Percentiles rank a stretch among this genome's conserved stretches.
Conservation (phyloP, 306 rosid genomes). For the barrel medic (Medicago truncatula) region MtrunA17r5.0-ANR NC_053049.1:40851501-40852000, state of each 20-base stretch:
- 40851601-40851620: slow-evolving; percentile 85
- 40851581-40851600: slow-evolving; percentile 89
- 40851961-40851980: too few relatives aligned
- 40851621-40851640: slow-evolving; percentile 77
- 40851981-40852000: too few relatives aligned
- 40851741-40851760: too few relatives aligned
- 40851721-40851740: not conserved
- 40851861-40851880: slow-evolving; percentile 46
- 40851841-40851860: too few relatives aligned
- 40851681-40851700: slow-evolving; percentile 84
- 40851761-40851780: too few relatives aligned
- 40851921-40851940: too few relatives aligned
- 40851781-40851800: too few relatives aligned
- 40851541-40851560: slow-evolving; percentile 40
- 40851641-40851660: slow-evolving; percentile 87
- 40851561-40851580: slow-evolving; percentile 79
- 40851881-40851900: slow-evolving; percentile 23
- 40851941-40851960: too few relatives aligned
- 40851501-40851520: not conserved
- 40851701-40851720: slow-evolving; percentile 82
- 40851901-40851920: not conserved
- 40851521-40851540: slow-evolving; percentile 2
- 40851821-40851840: too few relatives aligned
- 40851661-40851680: slow-evolving; percentile 83
- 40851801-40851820: too few relatives aligned